A percentile compares a stretch with the other conserved stretches of the same genome.
phyloP scores from a whole-genome alignment of 2,329 filamentous ascomycete genomes.

The Pseudophaeomoniella oleicola region DNA sequence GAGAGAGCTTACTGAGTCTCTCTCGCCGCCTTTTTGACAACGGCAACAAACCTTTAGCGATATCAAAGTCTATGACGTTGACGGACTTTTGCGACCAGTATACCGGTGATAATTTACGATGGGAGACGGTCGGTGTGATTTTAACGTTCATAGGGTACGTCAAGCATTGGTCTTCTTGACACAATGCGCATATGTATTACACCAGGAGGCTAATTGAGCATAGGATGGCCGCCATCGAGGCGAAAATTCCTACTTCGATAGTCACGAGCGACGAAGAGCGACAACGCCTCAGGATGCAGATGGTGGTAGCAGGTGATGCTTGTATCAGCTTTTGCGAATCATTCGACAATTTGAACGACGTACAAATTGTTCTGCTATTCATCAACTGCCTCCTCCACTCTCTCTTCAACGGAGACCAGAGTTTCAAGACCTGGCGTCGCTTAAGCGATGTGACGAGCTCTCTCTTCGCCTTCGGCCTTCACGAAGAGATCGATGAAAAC shows the following conservation, averaged over 20 bases:
- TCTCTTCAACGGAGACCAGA: constrained; percentile 1
- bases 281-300: background rate
- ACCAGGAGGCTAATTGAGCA: no score
- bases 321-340: background rate
- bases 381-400: constrained; percentile 1
- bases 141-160: background rate
- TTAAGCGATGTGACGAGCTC: constrained; percentile 32
- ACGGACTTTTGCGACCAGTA: background rate
- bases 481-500: constrained; percentile 22
- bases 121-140: constrained; percentile 1
- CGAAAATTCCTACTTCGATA: background rate
- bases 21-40: background rate
- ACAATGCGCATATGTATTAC: no score
- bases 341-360: constrained; percentile 1
- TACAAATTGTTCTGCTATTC: constrained; percentile 1
- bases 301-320: background rate
- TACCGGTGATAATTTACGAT: background rate
- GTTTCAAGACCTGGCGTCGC: constrained; percentile 30
- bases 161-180: no score
- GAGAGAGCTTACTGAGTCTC: background rate
- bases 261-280: background rate
- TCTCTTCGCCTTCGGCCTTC: constrained; percentile 32
- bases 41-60: background rate
- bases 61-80: background rate
- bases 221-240: background rate